A percentile compares a stretch with the other conserved stretches of the same genome.
Conservation (phyloP, 768 basidiomycete species). For the Suillus luteus region DNA sequence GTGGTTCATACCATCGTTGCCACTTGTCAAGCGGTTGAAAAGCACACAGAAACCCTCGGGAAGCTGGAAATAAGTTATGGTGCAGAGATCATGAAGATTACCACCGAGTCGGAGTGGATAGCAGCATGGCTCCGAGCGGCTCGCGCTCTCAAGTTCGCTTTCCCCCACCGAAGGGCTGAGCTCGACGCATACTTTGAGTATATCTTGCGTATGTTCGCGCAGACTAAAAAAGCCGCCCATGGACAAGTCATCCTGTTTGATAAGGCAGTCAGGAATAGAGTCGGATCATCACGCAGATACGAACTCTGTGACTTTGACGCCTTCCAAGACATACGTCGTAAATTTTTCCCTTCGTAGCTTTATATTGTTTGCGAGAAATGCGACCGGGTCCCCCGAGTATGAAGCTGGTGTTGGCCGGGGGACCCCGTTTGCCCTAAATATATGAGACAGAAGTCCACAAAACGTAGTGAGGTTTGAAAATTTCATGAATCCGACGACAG, state of each 20-base stretch:
- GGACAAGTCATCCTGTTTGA: constrained; percentile 1
- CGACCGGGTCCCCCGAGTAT: neutral
- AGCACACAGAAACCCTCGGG: constrained; percentile 21
- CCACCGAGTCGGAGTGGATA: neutral
- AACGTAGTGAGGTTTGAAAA: neutral
- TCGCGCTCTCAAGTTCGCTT: neutral
- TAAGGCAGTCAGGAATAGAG: neutral
- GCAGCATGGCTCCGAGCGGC: neutral
- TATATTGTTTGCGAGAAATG: neutral
- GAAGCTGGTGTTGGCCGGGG: neutral
- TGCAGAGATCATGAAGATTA: neutral
- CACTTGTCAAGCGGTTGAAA: constrained; percentile 15
- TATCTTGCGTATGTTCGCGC: neutral
- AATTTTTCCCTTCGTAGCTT: neutral
- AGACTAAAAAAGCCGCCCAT: neutral
- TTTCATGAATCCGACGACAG: neutral
- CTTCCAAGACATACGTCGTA: neutral
- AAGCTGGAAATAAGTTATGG: neutral
- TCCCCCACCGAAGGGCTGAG: neutral
- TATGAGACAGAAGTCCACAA: neutral
- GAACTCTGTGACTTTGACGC: neutral
- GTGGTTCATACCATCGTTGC: constrained; percentile 23
- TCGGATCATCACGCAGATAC: neutral
- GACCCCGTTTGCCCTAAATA: neutral
- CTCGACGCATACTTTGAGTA: neutral